Conservation (phyloP, 192 early-diverging fungal genomes). For the Rhizoclosmatium globosum region DNA sequence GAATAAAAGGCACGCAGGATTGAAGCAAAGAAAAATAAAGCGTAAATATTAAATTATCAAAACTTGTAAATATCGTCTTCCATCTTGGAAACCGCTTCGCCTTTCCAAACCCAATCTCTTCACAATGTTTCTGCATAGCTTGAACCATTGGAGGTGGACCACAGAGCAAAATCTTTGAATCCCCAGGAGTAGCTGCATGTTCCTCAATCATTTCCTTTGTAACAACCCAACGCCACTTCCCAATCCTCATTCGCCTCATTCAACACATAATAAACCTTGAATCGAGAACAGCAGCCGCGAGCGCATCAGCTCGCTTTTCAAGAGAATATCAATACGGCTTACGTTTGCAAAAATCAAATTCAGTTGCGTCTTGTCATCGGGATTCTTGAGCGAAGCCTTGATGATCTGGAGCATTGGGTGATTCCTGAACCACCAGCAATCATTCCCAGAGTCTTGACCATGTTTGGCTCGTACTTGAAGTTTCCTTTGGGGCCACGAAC, state of each 20-base stretch:
- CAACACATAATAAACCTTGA: constrained; percentile 42
- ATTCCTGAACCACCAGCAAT: constrained; percentile 94
- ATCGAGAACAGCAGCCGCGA: constrained; percentile 68
- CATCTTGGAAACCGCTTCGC: constrained; percentile 76
- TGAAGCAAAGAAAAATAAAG: no score
- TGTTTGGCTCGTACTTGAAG: constrained; percentile 86
- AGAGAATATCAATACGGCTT: constrained; percentile 84
- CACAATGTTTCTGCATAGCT: constrained; percentile 76
- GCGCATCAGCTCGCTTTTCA: constrained; percentile 83
- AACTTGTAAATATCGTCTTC: constrained; percentile 92
- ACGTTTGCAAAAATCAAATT: constrained; percentile 94
- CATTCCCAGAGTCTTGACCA: constrained; percentile 84
- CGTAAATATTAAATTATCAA: constrained; percentile 46
- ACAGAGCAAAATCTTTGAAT: constrained; percentile 90
- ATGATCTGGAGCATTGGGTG: constrained; percentile 97
- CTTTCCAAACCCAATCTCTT: constrained; percentile 82
- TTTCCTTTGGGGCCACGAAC: constrained; percentile 90
- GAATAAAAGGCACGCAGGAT: no score
- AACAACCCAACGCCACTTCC: constrained; percentile 88
- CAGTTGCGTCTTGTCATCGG: constrained; percentile 86
- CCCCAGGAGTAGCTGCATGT: constrained; percentile 72
- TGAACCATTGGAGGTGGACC: constrained; percentile 88
- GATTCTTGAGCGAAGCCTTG: constrained; percentile 84
- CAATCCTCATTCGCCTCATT: constrained; percentile 71
- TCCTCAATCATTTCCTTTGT: constrained; percentile 82